These are phyloP conservation scores for Grosmannia clavigera DNA, from an alignment of 2,329 filamentous ascomycete genomes.

Conservation along the genomic window DNA sequence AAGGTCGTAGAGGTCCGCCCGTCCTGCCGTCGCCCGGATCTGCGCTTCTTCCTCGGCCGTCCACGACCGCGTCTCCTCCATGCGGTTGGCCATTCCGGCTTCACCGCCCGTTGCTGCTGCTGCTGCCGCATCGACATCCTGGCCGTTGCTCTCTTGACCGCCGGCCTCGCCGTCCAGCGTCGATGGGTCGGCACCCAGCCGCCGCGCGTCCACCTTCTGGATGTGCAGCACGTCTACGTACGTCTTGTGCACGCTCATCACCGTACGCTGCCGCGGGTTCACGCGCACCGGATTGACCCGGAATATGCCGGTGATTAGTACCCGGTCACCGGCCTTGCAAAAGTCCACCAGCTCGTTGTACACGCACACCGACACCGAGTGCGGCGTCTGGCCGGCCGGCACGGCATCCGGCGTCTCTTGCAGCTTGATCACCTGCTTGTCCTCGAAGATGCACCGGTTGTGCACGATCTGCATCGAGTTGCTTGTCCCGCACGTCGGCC, in stretches of 20 bases:
- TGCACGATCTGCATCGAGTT: constrained; percentile 99
- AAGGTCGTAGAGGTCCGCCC: constrained; percentile 85
- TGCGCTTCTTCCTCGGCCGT: constrained; percentile 77
- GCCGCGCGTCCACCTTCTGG: constrained; percentile 91
- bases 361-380: constrained; percentile 89
- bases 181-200: constrained; percentile 80
- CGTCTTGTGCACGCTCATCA: constrained; percentile 96
- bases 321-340: constrained; percentile 93
- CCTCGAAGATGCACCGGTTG: constrained; percentile 86
- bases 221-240: constrained; percentile 93
- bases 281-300: constrained; percentile 86
- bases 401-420: constrained; percentile 95
- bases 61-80: constrained; percentile 76
- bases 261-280: constrained; percentile 80
- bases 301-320: constrained; percentile 95
- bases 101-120: neutral
- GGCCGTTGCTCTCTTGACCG: constrained; percentile 47
- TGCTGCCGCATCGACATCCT: constrained; percentile 35
- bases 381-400: constrained; percentile 90
- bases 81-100: constrained; percentile 52
- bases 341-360: constrained; percentile 97
- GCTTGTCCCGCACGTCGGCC: constrained; percentile 64
- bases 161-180: constrained; percentile 73
- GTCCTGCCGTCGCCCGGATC: constrained; percentile 68
- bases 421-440: constrained; percentile 97